Conservation (phyloP, 2,329 filamentous ascomycete species). For the Scedosporium dehoogii region DNA sequence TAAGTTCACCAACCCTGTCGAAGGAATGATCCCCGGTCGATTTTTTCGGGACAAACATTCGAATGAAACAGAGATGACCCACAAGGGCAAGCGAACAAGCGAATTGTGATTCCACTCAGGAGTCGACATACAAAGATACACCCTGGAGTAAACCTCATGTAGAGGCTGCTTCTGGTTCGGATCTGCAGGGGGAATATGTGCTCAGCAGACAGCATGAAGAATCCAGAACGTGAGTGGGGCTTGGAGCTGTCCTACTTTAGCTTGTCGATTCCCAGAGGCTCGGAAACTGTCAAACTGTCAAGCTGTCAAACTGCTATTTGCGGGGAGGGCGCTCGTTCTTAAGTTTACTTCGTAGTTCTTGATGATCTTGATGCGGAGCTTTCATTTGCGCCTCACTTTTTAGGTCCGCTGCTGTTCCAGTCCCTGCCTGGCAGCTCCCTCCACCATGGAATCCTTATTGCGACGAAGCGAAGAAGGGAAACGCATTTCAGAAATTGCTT, state of each 20-base stretch:
- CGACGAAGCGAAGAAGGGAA: slow-evolving; percentile 5
- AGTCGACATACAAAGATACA: no score
- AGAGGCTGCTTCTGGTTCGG: not conserved
- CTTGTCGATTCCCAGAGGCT: not conserved
- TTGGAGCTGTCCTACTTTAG: not conserved
- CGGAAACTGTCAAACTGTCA: not conserved
- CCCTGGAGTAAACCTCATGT: not conserved
- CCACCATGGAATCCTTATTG: not conserved
- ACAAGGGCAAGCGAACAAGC: not conserved
- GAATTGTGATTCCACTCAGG: not conserved
- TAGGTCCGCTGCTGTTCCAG: not conserved
- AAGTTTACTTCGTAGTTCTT: not conserved
- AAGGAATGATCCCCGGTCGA: not conserved
- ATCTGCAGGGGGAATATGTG: not conserved
- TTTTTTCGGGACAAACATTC: not conserved
- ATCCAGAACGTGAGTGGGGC: not conserved
- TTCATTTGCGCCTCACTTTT: not conserved
- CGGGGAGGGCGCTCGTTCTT: not conserved
- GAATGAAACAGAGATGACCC: not conserved
- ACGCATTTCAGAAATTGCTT: slow-evolving; percentile 2
- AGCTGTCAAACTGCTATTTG: not conserved
- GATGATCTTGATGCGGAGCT: not conserved
- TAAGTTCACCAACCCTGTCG: no score
- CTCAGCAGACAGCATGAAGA: not conserved
- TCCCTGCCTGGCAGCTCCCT: not conserved